Base-by-base conservation (phyloP, 345 rosid species). In the Pseudoturritis turrita region DNA sequence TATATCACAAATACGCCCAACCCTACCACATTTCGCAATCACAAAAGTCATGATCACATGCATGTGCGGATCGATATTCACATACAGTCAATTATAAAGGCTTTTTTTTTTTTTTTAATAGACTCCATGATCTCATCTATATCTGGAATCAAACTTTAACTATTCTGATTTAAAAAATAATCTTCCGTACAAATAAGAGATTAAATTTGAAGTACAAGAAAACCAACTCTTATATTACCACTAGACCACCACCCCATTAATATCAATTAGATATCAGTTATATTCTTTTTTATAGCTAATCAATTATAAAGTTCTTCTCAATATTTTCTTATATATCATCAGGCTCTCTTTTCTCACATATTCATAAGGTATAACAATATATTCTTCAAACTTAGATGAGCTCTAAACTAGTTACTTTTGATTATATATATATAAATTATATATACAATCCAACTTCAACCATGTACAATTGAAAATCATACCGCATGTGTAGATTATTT, bases 31-130 rank as follows among this genome's bases (percentile, higher is more conserved):
- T 74, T 66, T 66, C 73, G 66, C 73, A 18, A 66, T 74, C 73
- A 66, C 73, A 49, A 49, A 73, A 74, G 58, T 57, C 77, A 58
- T 57, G 25, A 57, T 65, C 77, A 74, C 72, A 74, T 65, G 77
- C 72, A 73, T 74, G 61, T 74, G 60, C 49, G 44, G 65, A n/a
- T 73, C 19, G 51, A 65, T 37, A 37, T 46, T 56, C 40, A 56
- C 71, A 71, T 63, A 19, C 46, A 33, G 56, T 15, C 47, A 52
- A 61, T 44, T 11, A 3, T 62, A 44, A 28, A 44, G 17, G n/a
- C n/a, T n/a, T n/a, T n/a, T n/a, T n/a, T n/a, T n/a, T n/a, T n/a
- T n/a, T n/a, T n/a, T n/a, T n/a, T n/a, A n/a, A n/a, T n/a, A n/a
- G n/a, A n/a, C n/a, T n/a, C n/a, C n/a, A n/a, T n/a, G n/a, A n/a